Base-by-base conservation (phyloP, 176 grass and related monocot species). In the Ensete glaucum region DNA sequence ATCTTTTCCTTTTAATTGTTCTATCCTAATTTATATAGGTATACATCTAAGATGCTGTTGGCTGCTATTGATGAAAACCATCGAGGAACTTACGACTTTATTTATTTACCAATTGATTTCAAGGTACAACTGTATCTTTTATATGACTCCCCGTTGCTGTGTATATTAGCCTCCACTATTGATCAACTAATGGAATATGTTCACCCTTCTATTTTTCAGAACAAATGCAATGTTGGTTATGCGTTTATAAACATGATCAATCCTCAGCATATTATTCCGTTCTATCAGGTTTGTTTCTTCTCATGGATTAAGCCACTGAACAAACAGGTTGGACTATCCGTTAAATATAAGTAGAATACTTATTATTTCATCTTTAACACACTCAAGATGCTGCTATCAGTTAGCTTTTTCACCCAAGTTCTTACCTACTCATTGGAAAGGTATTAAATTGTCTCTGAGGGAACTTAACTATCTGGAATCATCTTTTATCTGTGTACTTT, bases 101-200 rank as follows among this genome's bases (percentile, higher is more conserved):
- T 99, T 79, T 99, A 99, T 69, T 85, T 99, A 73, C 95, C 95
- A 9, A 99, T 99, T 75, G 95, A 99, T 78, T 99, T 99, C 82
- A 99, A 99, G 95, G 95, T 94, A n/a, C n/a, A 4, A n/a, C 19
- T 7, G 14, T 21, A 0, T 60, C 34, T n/a, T 19, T 20, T 60
- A 3, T 20, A 19, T 60, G n/a, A n/a, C 57, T 60, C n/a, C 2
- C 57, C 49, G 70, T 79, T 57, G 24, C 7, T 13, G 34, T 77
- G 2, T 50, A 24, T 52, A 17, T 56, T 51, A n/a, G 62, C 51
- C 21, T 59, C 53, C 11, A 77, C 14, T 80, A 73, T 69, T 53
- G 15, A 51, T 84, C 80, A 52, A 85, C 73, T 56, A 34, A 70
- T 20, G 56, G 60, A 12, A 48, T 25, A 72, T 57, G 50, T 50